Conservation (phyloP, 495 filamentous ascomycete species). For the Penicillium diatomitis region DNA sequence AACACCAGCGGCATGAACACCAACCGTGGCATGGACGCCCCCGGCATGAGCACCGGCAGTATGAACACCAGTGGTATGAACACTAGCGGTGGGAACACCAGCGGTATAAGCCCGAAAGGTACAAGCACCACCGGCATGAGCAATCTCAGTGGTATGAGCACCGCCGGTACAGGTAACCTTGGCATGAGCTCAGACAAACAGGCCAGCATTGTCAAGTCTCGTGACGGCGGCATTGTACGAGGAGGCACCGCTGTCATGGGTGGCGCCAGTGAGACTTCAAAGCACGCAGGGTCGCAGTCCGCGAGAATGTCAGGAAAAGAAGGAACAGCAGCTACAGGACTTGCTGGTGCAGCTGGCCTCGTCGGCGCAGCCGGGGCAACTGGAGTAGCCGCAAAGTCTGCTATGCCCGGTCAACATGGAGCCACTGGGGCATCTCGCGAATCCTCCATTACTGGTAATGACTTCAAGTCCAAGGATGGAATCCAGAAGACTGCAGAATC, state of each 20-base stretch:
- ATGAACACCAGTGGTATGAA: background rate
- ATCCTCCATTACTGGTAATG: no score
- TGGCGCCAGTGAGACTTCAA: background rate
- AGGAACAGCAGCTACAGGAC: background rate
- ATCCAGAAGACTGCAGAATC: no score
- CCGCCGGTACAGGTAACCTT: background rate
- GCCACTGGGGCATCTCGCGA: background rate
- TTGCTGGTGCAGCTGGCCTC: background rate
- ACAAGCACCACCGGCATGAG: background rate
- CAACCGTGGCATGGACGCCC: no score
- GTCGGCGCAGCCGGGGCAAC: background rate
- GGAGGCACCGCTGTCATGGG: conserved; percentile 2
- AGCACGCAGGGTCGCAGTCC: background rate
- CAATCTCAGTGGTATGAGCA: background rate
- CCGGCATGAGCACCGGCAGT: no score
- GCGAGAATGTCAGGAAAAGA: background rate
- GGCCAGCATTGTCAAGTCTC: background rate
- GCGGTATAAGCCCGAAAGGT: background rate
- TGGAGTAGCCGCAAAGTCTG: background rate
- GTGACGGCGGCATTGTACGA: background rate
- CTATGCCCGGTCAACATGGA: background rate
- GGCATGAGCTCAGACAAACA: background rate
- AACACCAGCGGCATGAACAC: background rate
- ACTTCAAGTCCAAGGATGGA: no score
- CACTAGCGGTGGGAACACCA: background rate